phyloP scores from a whole-genome alignment of 768 basidiomycete genomes.

The Rhodosporidiobolus sp. region DNA sequence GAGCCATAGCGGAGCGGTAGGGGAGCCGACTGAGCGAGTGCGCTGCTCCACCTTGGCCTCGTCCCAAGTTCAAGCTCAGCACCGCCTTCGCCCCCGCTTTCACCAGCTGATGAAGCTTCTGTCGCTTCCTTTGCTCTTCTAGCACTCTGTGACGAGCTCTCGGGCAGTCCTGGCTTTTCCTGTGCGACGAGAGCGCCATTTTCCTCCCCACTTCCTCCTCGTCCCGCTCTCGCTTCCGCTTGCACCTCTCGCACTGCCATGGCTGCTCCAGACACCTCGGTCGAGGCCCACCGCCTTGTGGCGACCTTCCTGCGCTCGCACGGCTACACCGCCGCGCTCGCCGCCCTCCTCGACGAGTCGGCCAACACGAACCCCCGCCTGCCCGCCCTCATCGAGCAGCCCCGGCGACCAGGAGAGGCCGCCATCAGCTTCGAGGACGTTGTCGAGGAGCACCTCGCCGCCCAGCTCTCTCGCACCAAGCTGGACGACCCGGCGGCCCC shows the following conservation, averaged over 20 bases:
- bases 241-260: neutral
- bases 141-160: too few relatives aligned
- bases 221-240: too few relatives aligned
- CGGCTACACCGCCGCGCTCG: conserved; percentile 15
- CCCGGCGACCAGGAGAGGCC: too few relatives aligned
- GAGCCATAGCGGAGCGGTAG: neutral
- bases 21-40: neutral
- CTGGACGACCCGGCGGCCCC: conserved; percentile 1
- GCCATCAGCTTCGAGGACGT: conserved; percentile 21
- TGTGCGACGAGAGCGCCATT: too few relatives aligned
- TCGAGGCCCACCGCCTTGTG: conserved; percentile 19
- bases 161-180: too few relatives aligned
- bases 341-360: conserved; percentile 12
- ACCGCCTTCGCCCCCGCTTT: too few relatives aligned
- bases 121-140: too few relatives aligned
- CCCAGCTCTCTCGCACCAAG: neutral
- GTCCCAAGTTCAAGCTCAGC: too few relatives aligned
- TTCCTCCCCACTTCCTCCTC: too few relatives aligned
- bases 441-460: conserved; percentile 21
- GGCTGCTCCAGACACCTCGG: neutral
- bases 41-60: neutral
- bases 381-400: neutral
- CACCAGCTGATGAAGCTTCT: too few relatives aligned
- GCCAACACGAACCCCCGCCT: neutral
- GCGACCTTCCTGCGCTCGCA: conserved; percentile 32